Evolutionary conservation across 495 filamentous ascomycete species (phyloP).

Genomic region (Neurospora pannonica): DNA sequence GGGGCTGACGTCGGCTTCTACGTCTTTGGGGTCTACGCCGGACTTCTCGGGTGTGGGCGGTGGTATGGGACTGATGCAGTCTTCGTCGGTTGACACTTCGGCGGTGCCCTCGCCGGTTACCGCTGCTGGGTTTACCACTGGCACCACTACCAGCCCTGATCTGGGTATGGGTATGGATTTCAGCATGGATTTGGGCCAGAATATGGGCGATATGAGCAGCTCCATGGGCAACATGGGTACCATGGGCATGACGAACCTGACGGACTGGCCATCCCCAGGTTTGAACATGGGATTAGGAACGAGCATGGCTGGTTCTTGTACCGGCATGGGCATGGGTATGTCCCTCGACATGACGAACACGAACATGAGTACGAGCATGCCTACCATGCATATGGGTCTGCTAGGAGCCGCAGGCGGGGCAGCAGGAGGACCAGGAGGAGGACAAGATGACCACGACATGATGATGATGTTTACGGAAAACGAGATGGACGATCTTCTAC

Average conservation of each 20-base stretch:
- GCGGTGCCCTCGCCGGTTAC: neutral
- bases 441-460: slow-evolving; percentile 7
- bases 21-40: neutral
- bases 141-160: neutral
- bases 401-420: neutral
- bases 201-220: neutral
- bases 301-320: neutral
- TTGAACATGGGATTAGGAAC: neutral
- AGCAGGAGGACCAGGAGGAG: slow-evolving; percentile 1
- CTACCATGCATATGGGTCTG: neutral
- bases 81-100: neutral
- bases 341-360: neutral
- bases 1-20: neutral
- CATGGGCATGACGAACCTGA: neutral
- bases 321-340: neutral
- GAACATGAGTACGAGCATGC: neutral
- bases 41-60: neutral
- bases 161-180: neutral
- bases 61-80: neutral
- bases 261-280: neutral
- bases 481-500: slow-evolving; percentile 30
- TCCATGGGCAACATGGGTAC: neutral
- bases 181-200: neutral
- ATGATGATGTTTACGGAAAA: slow-evolving; percentile 24
- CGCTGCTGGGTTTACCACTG: neutral